Evolutionary conservation across 805 yeast species (phyloP), one percentile per base, ranked within the genome.

Genomic region (Cyberlindnera meyerae): DNA sequence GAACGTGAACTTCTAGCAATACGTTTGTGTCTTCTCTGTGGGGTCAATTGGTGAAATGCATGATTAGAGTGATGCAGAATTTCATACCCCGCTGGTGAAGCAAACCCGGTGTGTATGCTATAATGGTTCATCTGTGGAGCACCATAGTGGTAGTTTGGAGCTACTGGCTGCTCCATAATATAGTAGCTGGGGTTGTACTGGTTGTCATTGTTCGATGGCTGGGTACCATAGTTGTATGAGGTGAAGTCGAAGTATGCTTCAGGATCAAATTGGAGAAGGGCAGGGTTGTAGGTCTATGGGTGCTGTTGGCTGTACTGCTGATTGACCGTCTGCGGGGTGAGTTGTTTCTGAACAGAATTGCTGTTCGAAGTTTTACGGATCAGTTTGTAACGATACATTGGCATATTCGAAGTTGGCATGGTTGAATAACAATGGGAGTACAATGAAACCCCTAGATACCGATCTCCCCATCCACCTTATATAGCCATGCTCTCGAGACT

Each of bases 241-340:
- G 29, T 27, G 34, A 39, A 34, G 25, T 39, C 43, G 18, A 39
- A 34, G 31, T 34, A 34, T 6, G 21, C 5, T 11, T 12, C 18
- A 2, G 36, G 43, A 25, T 39, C 43, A 21, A 39, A 39, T 11
- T 6, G 7, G 13, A 6, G n/a, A 14, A 12, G 21, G 18, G 16
- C 28, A 12, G 33, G 26, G 26, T 31, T 30, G 17, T 29, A 24
- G 16, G 7, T 24, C 13, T 24, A 11, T 6, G 9, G 6, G 27
- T 24, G 14, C 13, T 11, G n/a, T 6, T 24, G 27, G 6, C n/a
- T 12, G 14, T 11, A 24, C n/a, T 24, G 14, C 6, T 11, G 9
- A 9, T 24, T 11, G 24, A 8, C 27, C 14, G 9, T 9, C 27
- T 9, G 7, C 6, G 27, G 9, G 27, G 13, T 24, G 27, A 6